These are phyloP conservation scores for Yamadazyma atlantica DNA, from an alignment of 1,139 yeast species.

Conservation along the genomic window DNA sequence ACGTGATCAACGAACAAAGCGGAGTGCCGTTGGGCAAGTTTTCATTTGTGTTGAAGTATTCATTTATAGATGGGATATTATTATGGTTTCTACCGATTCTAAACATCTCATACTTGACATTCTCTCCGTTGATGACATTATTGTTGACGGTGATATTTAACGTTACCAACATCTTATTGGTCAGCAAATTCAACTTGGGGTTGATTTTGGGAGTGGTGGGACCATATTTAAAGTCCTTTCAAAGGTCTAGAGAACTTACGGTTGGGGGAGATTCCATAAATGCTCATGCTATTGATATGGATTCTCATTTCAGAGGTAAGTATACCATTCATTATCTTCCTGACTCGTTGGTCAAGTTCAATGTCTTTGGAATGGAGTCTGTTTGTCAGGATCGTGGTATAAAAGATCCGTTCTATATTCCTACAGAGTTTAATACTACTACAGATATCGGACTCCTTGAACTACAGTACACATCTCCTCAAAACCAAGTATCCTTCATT, in stretches of 20 bases:
- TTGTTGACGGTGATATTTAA: slow-evolving; percentile 39
- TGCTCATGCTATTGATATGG: slow-evolving; percentile 52
- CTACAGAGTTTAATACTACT: slow-evolving; percentile 81
- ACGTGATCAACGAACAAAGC: slow-evolving; percentile 27
- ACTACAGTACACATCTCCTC: slow-evolving; percentile 60
- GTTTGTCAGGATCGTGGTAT: slow-evolving; percentile 54
- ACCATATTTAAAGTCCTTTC: slow-evolving; percentile 49
- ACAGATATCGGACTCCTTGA: slow-evolving; percentile 69
- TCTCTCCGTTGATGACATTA: slow-evolving; percentile 53
- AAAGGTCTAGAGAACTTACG: slow-evolving; percentile 60
- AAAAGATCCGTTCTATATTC: slow-evolving; percentile 43
- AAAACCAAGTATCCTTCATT: slow-evolving; percentile 44
- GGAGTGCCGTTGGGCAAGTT: slow-evolving; percentile 39
- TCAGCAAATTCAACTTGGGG: slow-evolving; percentile 39
- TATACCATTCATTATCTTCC: slow-evolving; percentile 88
- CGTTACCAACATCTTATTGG: slow-evolving; percentile 40
- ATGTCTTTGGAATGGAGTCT: slow-evolving; percentile 63
- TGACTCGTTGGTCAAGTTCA: slow-evolving; percentile 82
- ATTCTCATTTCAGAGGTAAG: slow-evolving; percentile 79
- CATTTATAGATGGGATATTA: slow-evolving; percentile 68
- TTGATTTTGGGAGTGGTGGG: slow-evolving; percentile 30
- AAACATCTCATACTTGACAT: slow-evolving; percentile 70
- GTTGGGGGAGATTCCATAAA: slow-evolving; percentile 58
- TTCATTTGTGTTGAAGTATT: slow-evolving; percentile 67
- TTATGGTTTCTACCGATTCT: slow-evolving; percentile 70